A percentile compares a stretch with the other conserved stretches of the same genome.
These are phyloP conservation scores for Globomyces sp. DNA, from an alignment of 371 early-diverging fungal genomes.

Conservation along the genomic window DNA sequence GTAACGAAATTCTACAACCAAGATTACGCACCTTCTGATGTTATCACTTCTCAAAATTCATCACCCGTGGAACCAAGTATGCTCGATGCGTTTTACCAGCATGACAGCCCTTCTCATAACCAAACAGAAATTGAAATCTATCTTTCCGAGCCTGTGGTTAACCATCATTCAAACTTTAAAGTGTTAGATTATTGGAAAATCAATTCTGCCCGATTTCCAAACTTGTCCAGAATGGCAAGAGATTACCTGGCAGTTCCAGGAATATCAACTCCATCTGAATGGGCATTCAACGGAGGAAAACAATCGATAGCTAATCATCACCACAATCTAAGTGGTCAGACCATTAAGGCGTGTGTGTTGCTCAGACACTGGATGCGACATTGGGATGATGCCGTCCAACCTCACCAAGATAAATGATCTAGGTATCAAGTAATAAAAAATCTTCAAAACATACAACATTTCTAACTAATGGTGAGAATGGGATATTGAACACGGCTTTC, in stretches of 20 bases:
- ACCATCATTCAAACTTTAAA: not conserved
- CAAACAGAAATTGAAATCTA: not conserved
- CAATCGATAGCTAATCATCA: constrained; percentile 1
- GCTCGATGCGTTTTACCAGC: not conserved
- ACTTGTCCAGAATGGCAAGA: constrained; percentile 10
- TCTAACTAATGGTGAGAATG: no score
- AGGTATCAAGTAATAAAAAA: no score
- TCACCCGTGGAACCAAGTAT: not conserved
- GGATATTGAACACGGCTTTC: no score
- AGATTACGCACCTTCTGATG: not conserved
- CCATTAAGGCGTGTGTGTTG: not conserved
- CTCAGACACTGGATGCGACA: not conserved
- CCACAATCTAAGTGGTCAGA: not conserved
- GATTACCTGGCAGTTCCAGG: constrained; percentile 14
- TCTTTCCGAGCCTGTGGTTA: not conserved
- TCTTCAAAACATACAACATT: no score
- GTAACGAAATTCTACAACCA: not conserved
- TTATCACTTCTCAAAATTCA: not conserved
- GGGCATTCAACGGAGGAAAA: constrained; percentile 3
- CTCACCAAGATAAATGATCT: no score
- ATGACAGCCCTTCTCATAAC: not conserved
- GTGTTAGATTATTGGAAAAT: constrained; percentile 14
- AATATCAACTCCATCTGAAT: constrained; percentile 10
- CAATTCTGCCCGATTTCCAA: constrained; percentile 11
- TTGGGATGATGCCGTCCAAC: no score